Conservation (phyloP, 2,329 filamentous ascomycete genomes). For the Neophaeococcomyces mojaviensis region DNA sequence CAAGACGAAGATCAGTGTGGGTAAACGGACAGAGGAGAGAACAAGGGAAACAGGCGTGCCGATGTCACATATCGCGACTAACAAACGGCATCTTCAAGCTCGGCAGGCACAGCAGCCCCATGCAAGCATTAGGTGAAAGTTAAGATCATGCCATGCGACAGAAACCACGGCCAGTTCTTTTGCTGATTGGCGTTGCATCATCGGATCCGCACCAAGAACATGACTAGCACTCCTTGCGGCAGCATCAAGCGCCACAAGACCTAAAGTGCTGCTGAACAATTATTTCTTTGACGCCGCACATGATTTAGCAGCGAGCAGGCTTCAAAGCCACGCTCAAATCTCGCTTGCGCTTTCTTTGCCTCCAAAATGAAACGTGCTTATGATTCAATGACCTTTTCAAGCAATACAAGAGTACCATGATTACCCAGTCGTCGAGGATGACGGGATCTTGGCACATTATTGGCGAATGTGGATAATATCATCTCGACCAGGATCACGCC, state of each 20-base stretch:
- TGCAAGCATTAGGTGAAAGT: background rate
- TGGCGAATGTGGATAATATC: too few relatives aligned
- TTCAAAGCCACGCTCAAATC: too few relatives aligned
- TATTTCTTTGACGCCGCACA: too few relatives aligned
- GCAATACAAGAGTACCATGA: too few relatives aligned
- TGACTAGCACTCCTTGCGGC: background rate
- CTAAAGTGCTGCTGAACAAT: background rate
- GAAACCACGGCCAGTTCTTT: background rate
- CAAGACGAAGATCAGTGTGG: slow-evolving; percentile 4
- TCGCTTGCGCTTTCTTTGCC: too few relatives aligned
- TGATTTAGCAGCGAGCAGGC: too few relatives aligned
- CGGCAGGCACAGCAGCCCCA: slow-evolving; percentile 8
- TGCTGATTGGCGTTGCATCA: slow-evolving; percentile 2
- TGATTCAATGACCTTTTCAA: too few relatives aligned
- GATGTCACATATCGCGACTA: slow-evolving; percentile 5
- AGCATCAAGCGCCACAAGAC: slow-evolving; percentile 1
- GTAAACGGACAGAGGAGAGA: background rate
- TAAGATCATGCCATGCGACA: slow-evolving; percentile 2
- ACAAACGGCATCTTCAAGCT: background rate
- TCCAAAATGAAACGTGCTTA: too few relatives aligned
- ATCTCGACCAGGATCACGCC: too few relatives aligned
- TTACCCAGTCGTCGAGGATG: too few relatives aligned
- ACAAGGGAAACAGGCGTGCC: background rate
- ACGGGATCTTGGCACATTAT: too few relatives aligned
- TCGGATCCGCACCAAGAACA: background rate